Evolutionary conservation across 1,139 yeast species (phyloP).

Genomic region (Diutina siamensis): DNA sequence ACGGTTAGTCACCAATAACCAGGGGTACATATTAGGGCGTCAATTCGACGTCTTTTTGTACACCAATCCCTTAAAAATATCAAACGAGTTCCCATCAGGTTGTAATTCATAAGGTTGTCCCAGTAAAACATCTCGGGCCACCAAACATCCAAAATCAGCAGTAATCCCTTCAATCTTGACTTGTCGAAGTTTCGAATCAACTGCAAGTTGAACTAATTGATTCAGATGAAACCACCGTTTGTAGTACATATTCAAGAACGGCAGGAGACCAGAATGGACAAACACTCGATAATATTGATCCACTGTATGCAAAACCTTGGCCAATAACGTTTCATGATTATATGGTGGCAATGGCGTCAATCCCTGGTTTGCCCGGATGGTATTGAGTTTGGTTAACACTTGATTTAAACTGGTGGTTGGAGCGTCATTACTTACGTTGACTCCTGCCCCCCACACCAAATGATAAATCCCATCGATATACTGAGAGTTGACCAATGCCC

Average conservation of each 20-base stretch:
- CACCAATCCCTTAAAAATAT: constrained; percentile 86
- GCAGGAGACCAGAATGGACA: constrained; percentile 49
- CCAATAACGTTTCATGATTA: constrained; percentile 54
- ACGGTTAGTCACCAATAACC: too few relatives aligned
- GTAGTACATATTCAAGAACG: constrained; percentile 67
- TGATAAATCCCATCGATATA: constrained; percentile 46
- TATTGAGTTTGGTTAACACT: constrained; percentile 51
- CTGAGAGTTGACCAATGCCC: constrained; percentile 75
- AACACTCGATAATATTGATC: constrained; percentile 53
- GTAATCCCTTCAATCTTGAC: constrained; percentile 77
- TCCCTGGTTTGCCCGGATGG: constrained; percentile 29
- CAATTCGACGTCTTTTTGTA: constrained; percentile 49
- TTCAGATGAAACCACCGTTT: constrained; percentile 74
- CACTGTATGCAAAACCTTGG: constrained; percentile 55
- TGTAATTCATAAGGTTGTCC: constrained; percentile 60
- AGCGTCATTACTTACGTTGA: constrained; percentile 74
- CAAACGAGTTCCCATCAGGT: constrained; percentile 97
- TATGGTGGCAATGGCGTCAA: constrained; percentile 35
- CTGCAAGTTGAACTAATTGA: constrained; percentile 49
- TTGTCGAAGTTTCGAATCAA: constrained; percentile 25
- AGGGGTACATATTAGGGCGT: too few relatives aligned
- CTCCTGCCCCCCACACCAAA: constrained; percentile 74
- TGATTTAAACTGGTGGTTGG: constrained; percentile 84
- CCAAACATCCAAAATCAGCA: constrained; percentile 67
- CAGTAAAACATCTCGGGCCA: constrained; percentile 58